Evolutionary conservation across 1,284 basidiomycete genomes (phyloP).

Genomic region (Albatrellus sp.): DNA sequence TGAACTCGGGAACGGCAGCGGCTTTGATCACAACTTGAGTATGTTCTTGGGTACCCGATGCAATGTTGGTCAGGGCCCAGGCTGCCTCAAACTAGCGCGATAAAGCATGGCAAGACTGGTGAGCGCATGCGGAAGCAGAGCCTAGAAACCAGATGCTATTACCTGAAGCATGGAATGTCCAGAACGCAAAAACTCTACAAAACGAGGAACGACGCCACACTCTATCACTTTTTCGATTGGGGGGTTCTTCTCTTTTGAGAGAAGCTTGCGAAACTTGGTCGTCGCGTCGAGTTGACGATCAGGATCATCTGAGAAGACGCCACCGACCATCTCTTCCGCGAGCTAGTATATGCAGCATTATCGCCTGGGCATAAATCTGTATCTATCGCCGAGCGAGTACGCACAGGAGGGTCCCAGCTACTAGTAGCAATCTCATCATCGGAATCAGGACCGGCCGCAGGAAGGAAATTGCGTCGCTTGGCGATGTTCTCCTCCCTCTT

Average conservation of each 20-base stretch:
- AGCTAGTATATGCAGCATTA: constrained; percentile 33
- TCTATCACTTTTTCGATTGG: constrained; percentile 99
- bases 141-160: constrained; percentile 14
- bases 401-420: constrained; percentile 68
- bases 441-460: constrained; percentile 61
- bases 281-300: constrained; percentile 93
- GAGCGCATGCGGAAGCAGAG: constrained; percentile 2
- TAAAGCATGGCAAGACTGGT: constrained; percentile 7
- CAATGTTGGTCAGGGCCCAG: constrained; percentile 99
- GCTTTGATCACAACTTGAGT: constrained; percentile 96
- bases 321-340: constrained; percentile 85
- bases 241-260: constrained; percentile 99
- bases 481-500: constrained; percentile 96
- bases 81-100: constrained; percentile 88
- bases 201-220: constrained; percentile 93
- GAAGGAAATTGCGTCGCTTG: constrained; percentile 87
- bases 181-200: constrained; percentile 87
- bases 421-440: constrained; percentile 72
- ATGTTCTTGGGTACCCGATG: constrained; percentile 97
- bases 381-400: constrained; percentile 16
- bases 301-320: constrained; percentile 85
- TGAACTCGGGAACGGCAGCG: constrained; percentile 95
- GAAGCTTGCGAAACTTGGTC: constrained; percentile 92
- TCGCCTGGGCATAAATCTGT: constrained; percentile 5
- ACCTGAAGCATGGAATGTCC: constrained; percentile 95